phyloP scores from a whole-genome alignment of 2,329 filamentous ascomycete genomes.

The Fusarium sp. region DNA sequence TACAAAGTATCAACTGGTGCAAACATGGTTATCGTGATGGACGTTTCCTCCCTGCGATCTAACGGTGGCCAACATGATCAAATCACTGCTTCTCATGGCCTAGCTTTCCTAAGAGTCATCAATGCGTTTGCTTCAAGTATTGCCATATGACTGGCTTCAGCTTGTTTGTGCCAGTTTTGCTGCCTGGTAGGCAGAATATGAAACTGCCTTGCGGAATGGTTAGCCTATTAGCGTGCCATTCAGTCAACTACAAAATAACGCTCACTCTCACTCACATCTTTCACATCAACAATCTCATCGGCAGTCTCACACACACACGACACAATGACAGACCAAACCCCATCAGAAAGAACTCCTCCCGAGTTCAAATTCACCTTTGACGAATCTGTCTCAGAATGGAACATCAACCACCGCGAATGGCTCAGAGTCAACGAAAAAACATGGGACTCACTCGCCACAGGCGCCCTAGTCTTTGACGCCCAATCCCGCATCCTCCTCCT shows the following conservation, averaged over 20 bases:
- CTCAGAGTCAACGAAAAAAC: slow-evolving; percentile 39
- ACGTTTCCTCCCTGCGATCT: neutral
- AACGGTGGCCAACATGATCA: neutral
- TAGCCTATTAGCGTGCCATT: neutral
- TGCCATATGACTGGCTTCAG: neutral
- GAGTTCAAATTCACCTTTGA: slow-evolving; percentile 42
- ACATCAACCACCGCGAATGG: slow-evolving; percentile 44
- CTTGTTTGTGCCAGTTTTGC: neutral
- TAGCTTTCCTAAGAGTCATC: neutral
- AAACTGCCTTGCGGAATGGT: neutral
- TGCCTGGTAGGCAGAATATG: slow-evolving; percentile 21
- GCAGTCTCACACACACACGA: neutral
- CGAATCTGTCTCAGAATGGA: slow-evolving; percentile 39
- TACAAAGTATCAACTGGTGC: neutral
- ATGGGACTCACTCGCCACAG: slow-evolving; percentile 49
- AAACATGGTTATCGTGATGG: neutral
- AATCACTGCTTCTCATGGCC: neutral
- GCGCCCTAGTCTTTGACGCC: slow-evolving; percentile 52
- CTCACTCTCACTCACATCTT: neutral
- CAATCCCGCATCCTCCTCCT: slow-evolving; percentile 56
- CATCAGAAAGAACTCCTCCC: neutral
- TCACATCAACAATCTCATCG: too few relatives aligned
- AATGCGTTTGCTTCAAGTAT: neutral
- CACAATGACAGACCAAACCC: slow-evolving; percentile 24
- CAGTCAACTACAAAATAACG: slow-evolving; percentile 8